A percentile compares a stretch with the other conserved stretches of the same genome.
Evolutionary conservation across 345 rosid genomes (phyloP).

Genomic region (Eucalyptus cladocalyx): DNA sequence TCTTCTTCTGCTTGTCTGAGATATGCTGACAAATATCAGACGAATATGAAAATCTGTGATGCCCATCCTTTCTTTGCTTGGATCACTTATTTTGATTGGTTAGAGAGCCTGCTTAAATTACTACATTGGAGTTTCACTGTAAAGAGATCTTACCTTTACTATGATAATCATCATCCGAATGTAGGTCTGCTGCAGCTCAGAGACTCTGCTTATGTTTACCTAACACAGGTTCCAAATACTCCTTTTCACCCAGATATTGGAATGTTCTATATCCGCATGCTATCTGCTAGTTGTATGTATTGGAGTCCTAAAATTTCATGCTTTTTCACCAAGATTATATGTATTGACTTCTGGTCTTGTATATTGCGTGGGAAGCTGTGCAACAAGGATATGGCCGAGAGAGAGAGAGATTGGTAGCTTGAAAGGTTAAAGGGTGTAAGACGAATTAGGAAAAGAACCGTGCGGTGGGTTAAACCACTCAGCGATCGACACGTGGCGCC

Average conservation of each 20-base stretch:
- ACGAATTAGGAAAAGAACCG: background rate
- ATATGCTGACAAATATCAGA: background rate
- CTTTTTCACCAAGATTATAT: background rate
- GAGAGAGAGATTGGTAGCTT: background rate
- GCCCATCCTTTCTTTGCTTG: background rate
- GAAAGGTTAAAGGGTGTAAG: background rate
- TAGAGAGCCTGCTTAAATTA: background rate
- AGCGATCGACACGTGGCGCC: too few relatives aligned
- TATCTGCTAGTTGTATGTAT: background rate
- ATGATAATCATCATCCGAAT: background rate
- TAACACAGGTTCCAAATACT: background rate
- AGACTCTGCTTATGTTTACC: background rate
- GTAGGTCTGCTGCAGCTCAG: background rate
- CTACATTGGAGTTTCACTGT: background rate
- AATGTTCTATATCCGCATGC: background rate
- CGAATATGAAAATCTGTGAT: background rate
- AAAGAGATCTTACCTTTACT: background rate
- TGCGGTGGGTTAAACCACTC: background rate
- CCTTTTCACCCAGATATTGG: background rate
- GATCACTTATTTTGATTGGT: background rate
- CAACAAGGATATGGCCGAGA: background rate
- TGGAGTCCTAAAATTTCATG: background rate
- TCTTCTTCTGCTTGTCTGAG: background rate
- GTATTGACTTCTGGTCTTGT: background rate
- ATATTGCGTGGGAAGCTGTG: background rate